Evolutionary conservation across 2,329 filamentous ascomycete species (phyloP).

Genomic region (Parasarocladium wereldwijsianum): DNA sequence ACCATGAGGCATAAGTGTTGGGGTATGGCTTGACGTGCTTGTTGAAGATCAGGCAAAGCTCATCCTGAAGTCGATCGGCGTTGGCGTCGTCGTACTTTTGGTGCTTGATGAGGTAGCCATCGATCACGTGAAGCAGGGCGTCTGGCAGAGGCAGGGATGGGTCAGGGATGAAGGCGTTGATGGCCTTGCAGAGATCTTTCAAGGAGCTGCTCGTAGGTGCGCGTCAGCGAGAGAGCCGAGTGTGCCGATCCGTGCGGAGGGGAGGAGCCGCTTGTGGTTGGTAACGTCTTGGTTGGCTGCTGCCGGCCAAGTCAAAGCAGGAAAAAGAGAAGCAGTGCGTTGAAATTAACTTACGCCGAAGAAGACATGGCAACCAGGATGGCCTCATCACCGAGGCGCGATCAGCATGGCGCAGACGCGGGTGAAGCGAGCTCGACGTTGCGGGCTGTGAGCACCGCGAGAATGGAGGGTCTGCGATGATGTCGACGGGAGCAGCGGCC

Average conservation of each 20-base stretch:
- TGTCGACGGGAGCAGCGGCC: too few relatives aligned
- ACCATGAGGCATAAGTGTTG: conserved; percentile 49
- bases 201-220: conserved; percentile 31
- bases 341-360: conserved; percentile 11
- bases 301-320: neutral
- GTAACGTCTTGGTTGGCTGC: neutral
- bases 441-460: too few relatives aligned
- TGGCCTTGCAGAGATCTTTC: conserved; percentile 45
- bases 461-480: too few relatives aligned
- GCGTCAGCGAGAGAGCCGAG: too few relatives aligned
- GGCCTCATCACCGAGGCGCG: conserved; percentile 2
- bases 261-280: neutral
- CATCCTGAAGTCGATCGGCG: conserved; percentile 59
- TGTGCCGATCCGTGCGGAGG: neutral
- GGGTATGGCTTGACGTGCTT: conserved; percentile 43
- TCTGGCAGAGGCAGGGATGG: conserved; percentile 49
- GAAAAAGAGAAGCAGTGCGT: conserved; percentile 2
- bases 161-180: conserved; percentile 32
- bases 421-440: too few relatives aligned
- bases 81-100: conserved; percentile 51
- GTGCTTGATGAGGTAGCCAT: conserved; percentile 54
- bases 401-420: too few relatives aligned
- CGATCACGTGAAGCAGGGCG: conserved; percentile 45
- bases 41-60: conserved; percentile 52
- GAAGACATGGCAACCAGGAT: conserved; percentile 11